Base-by-base conservation (phyloP, 768 basidiomycete genomes). In the Gyrodon lividus region DNA sequence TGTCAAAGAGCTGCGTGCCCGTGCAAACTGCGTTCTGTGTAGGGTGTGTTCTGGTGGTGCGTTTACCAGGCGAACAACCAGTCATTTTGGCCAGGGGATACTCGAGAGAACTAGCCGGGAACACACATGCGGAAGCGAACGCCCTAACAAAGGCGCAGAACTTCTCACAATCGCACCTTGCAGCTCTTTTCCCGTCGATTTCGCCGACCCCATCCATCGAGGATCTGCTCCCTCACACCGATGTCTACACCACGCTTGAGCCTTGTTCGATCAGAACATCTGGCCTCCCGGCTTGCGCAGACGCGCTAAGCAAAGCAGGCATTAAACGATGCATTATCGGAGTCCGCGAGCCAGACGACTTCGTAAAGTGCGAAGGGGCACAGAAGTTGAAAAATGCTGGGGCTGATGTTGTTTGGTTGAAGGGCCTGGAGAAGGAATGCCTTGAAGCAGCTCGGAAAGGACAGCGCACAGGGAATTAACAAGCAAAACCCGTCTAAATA, bases 71-170 rank as follows among this genome's bases (percentile, higher is more conserved):
- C 40, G 60, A 63, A 37, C 35, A 63, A 13, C 75, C 83, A 4
- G 70, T 83, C 48, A 70, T 89, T 40, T 69, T 98, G 31, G 73
- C 91, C 12, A 84, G 84, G 2, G 93, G 93, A 16, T 93, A 86
- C 71, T 98, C 95, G 22, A 79, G 97, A 62, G 94, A 98, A 65
- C 77, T 98, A 0, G 76, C 82, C 4, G 96, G 95, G 47, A 98
- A 98, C 65, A 98, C 96, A 3, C 96, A 99, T 67, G 96, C 95
- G 10, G 96, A 99, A 73, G 92, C 93, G 20, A 96, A 96, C 66
- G 94, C 95, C 1, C 72, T 99, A 47, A 65, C 79, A 37, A 97
- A 98, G 62, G 80, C 84, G 5, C 68, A 66, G 14, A 39, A 56
- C n/a, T 72, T 85, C 34, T 72, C 81, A 2, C 42, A 62, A 7